Evolutionary conservation across 768 basidiomycete genomes (phyloP).

Genomic region (Kwoniella bestiolae): DNA sequence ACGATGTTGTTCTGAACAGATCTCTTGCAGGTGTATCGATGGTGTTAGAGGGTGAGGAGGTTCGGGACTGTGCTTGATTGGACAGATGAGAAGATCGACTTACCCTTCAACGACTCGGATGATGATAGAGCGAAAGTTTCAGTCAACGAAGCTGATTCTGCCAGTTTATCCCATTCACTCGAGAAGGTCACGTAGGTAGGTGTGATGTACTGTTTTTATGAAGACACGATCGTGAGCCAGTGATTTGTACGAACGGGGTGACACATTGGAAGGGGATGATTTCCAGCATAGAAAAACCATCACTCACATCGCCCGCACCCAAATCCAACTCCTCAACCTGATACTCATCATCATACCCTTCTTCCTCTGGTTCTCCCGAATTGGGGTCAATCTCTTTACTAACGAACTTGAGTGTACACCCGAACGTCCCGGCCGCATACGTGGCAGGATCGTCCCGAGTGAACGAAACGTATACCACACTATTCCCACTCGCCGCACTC

Average conservation of each 20-base stretch:
- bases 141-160: slow-evolving; percentile 73
- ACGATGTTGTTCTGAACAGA: too few relatives aligned
- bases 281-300: neutral
- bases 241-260: too few relatives aligned
- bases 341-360: slow-evolving; percentile 99
- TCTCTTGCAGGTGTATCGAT: too few relatives aligned
- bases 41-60: too few relatives aligned
- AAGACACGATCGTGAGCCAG: too few relatives aligned
- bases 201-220: slow-evolving; percentile 80
- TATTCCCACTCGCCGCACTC: slow-evolving; percentile 72
- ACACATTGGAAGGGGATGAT: too few relatives aligned
- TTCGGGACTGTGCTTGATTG: too few relatives aligned
- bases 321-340: slow-evolving; percentile 95
- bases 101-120: slow-evolving; percentile 92
- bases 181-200: slow-evolving; percentile 93
- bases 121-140: slow-evolving; percentile 92
- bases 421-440: slow-evolving; percentile 82
- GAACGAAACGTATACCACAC: slow-evolving; percentile 90
- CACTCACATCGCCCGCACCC: slow-evolving; percentile 72
- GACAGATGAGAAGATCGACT: slow-evolving; percentile 55
- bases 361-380: slow-evolving; percentile 92
- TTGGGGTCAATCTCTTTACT: slow-evolving; percentile 97
- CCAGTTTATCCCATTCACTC: slow-evolving; percentile 92
- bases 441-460: slow-evolving; percentile 76
- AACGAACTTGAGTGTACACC: slow-evolving; percentile 87